Conservation (phyloP, 805 yeast genomes). For the Starmerella geochares region DNA sequence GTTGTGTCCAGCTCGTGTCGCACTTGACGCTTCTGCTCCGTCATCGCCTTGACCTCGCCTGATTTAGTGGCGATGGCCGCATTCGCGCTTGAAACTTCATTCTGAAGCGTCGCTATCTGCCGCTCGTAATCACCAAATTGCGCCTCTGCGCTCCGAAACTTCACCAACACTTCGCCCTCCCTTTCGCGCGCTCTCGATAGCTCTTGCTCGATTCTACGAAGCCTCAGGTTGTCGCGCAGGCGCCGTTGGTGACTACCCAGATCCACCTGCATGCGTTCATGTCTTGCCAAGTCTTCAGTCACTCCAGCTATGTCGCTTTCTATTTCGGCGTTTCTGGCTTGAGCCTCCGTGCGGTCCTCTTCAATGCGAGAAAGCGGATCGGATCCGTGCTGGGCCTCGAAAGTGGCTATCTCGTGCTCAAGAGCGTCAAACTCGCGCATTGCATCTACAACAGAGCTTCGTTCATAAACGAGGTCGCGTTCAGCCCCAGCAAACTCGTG, state of each 20-base stretch:
- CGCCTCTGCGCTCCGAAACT: background rate
- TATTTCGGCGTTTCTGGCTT: background rate
- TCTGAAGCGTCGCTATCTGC: slow-evolving; percentile 25
- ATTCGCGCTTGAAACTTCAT: slow-evolving; percentile 44
- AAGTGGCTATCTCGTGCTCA: slow-evolving; percentile 11
- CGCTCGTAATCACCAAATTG: background rate
- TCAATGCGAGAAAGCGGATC: slow-evolving; percentile 12
- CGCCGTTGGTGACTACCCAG: background rate
- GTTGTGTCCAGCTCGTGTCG: slow-evolving; percentile 57
- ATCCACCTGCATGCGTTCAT: background rate
- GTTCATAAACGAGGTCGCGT: slow-evolving; percentile 9
- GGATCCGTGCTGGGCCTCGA: slow-evolving; percentile 5
- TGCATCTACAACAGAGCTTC: background rate
- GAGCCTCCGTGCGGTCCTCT: background rate
- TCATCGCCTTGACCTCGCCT: slow-evolving; percentile 80
- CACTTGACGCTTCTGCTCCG: slow-evolving; percentile 53
- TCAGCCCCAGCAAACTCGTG: slow-evolving; percentile 10
- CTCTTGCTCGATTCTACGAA: slow-evolving; percentile 2
- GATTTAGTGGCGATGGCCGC: slow-evolving; percentile 61
- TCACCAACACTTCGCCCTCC: background rate
- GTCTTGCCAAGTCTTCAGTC: background rate
- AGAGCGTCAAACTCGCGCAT: slow-evolving; percentile 13
- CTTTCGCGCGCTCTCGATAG: background rate
- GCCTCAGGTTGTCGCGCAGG: slow-evolving; percentile 1
- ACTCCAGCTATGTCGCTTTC: background rate